Evolutionary conservation across 2,329 filamentous ascomycete genomes (phyloP), one percentile per base, ranked within the genome.

Genomic region (Monilinia fructicola): DNA sequence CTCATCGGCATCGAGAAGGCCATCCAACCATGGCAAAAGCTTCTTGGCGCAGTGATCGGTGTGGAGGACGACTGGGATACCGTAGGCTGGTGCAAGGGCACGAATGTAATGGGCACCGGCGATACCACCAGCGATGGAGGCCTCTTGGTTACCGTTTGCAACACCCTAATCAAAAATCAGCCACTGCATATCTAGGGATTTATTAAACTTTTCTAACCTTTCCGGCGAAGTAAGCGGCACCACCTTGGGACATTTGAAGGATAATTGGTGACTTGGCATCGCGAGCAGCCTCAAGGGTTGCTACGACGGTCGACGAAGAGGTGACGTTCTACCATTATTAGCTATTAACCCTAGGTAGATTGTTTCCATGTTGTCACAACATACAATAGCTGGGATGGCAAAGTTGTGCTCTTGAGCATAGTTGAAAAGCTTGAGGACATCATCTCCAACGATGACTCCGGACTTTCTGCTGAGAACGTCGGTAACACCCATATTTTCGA

Each of bases 41-140:
- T 98, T 98, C 91, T 98, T 98, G 78, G 95, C 94, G 82, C 94
- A 97, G 85, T 98, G 95, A 80, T 99, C 95, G 78, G 94, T 96
- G 87, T 97, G 93, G 68, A 98, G 88, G 75, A 98, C 84, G 74
- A 97, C 92, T 76, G 94, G 94, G 73, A 98, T 83, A 74, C 90
- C 92, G 82, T 99, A 99, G 74, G 86, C 74, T 69, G 94, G 92
- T 63, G 95, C 92, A 76, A 98, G 82, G 73, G 90, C 84, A 78
- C 93, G 92, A 83, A 97, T 92, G 85, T 92, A 98, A 84, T 97
- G 91, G 74, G 95, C 95, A 74, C 86, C 93, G 71, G 95, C 93
- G 72, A 98, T 81, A 78, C 91, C 84, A 79, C 95, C 95, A 67
- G 89, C 89, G 78, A 99, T 90, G 73, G 93, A 96, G 69, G 93